Evolutionary conservation across 192 early-diverging fungal genomes (phyloP).

Genomic region (Geranomyces variabilis): DNA sequence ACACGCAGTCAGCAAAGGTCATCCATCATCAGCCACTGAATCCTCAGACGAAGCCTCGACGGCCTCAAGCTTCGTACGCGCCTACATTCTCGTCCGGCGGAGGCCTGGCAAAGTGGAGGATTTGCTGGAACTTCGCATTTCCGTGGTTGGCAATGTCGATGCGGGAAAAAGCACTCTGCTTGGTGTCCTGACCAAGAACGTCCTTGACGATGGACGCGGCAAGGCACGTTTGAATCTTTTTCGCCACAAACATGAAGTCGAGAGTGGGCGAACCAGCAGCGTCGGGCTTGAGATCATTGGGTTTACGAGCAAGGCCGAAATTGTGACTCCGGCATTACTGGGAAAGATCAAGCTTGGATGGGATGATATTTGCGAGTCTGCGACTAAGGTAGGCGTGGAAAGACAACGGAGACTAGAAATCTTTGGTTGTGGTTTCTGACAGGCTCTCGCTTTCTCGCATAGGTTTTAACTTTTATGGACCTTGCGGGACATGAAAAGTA

Average conservation of each 20-base stretch:
- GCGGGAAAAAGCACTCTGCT: slow-evolving; percentile 83
- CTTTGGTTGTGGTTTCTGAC: slow-evolving; percentile 38
- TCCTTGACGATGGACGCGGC: slow-evolving; percentile 91
- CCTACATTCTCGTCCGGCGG: slow-evolving; percentile 71
- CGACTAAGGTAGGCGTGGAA: slow-evolving; percentile 62
- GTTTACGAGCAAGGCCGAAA: slow-evolving; percentile 68
- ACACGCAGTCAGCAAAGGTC: slow-evolving; percentile 4
- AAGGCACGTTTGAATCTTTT: slow-evolving; percentile 88
- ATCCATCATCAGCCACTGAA: slow-evolving; percentile 3
- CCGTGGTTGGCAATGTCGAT: slow-evolving; percentile 90
- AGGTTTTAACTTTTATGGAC: slow-evolving; percentile 82
- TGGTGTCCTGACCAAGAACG: slow-evolving; percentile 88
- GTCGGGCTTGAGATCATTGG: slow-evolving; percentile 88
- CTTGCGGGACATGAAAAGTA: slow-evolving; percentile 90
- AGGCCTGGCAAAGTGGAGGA: slow-evolving; percentile 76
- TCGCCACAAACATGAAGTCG: slow-evolving; percentile 88
- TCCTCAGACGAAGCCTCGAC: slow-evolving; percentile 14
- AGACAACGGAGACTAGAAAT: no score
- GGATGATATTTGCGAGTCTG: slow-evolving; percentile 79
- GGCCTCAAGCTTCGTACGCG: slow-evolving; percentile 20
- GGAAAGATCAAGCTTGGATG: slow-evolving; percentile 66
- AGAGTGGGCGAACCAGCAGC: slow-evolving; percentile 88
- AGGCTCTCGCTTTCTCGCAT: background rate
- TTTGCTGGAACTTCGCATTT: slow-evolving; percentile 82
- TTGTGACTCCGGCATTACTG: slow-evolving; percentile 64